Evolutionary conservation across 441 rosid genomes (phyloP).

Genomic region (Euphorbia schlechtendalii): DNA sequence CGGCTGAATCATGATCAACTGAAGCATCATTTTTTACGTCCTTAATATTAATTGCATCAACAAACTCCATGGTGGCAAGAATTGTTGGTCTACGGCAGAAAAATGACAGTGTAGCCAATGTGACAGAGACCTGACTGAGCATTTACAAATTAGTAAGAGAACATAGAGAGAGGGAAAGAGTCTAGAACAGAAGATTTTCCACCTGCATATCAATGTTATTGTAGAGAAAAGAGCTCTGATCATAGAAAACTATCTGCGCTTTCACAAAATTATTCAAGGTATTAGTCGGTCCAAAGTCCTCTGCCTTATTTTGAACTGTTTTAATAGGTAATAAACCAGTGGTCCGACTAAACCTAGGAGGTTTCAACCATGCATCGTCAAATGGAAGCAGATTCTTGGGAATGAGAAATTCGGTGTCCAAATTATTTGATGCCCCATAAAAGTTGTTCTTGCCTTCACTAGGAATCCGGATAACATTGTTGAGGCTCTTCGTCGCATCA

Average conservation of each 20-base stretch:
- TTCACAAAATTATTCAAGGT: conserved; percentile 75
- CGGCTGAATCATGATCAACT: conserved; percentile 52
- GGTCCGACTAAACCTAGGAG: conserved; percentile 68
- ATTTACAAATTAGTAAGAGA: conserved; percentile 21
- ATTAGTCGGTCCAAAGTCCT: conserved; percentile 36
- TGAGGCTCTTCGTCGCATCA: conserved; percentile 34
- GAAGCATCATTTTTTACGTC: conserved; percentile 55
- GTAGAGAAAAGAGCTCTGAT: conserved; percentile 67
- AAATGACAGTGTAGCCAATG: conserved; percentile 82
- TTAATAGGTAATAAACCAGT: conserved; percentile 75
- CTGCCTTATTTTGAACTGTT: conserved; percentile 29
- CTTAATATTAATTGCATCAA: conserved; percentile 61
- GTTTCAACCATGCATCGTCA: conserved; percentile 36
- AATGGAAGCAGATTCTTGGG: conserved; percentile 19
- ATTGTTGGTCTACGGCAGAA: conserved; percentile 96
- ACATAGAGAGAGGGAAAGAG: neutral
- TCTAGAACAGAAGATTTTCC: neutral
- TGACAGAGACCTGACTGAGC: conserved; percentile 65
- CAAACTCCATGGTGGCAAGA: conserved; percentile 91
- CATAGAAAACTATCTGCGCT: conserved; percentile 47
- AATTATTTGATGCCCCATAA: conserved; percentile 84
- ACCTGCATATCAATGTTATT: conserved; percentile 78
- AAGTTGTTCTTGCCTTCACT: conserved; percentile 88
- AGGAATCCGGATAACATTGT: conserved; percentile 29
- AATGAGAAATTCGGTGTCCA: conserved; percentile 39